Evolutionary conservation across 2,329 filamentous ascomycete genomes (phyloP).

Genomic region (Diaporthe australafricana): DNA sequence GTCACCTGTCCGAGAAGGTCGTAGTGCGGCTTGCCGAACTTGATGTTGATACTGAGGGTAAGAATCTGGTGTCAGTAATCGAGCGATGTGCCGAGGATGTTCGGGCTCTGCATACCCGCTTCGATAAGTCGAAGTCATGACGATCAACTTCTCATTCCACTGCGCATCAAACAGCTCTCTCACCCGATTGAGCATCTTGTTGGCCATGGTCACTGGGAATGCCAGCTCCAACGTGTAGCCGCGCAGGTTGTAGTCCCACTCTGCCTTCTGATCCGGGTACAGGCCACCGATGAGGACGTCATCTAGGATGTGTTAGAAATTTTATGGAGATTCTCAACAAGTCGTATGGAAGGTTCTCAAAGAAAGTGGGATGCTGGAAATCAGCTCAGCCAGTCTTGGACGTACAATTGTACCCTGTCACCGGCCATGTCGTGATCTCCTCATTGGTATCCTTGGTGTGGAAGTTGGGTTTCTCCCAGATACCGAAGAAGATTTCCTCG

Average conservation of each 20-base stretch:
- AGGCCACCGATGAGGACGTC: constrained; percentile 64
- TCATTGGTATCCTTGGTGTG: constrained; percentile 60
- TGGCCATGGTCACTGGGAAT: constrained; percentile 61
- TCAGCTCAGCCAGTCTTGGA: background rate
- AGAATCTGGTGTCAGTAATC: background rate
- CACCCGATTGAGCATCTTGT: constrained; percentile 60
- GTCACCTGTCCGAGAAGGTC: constrained; percentile 63
- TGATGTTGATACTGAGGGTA: constrained; percentile 48
- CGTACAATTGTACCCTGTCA: constrained; percentile 60
- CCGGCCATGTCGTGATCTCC: constrained; percentile 58
- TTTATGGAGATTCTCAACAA: background rate
- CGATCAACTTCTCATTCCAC: constrained; percentile 50
- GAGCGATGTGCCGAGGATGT: constrained; percentile 50
- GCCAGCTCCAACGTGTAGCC: constrained; percentile 63
- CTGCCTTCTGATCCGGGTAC: constrained; percentile 59
- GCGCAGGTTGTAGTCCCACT: constrained; percentile 62
- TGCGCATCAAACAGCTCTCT: constrained; percentile 61
- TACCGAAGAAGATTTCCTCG: constrained; percentile 60
- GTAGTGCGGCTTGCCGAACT: constrained; percentile 61
- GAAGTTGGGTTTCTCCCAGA: constrained; percentile 64
- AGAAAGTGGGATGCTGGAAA: background rate
- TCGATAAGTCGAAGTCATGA: constrained; percentile 63
- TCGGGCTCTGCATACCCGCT: constrained; percentile 47
- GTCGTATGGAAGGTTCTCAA: no score
- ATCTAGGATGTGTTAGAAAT: constrained; percentile 44